Evolutionary conservation across 1,139 yeast species (phyloP), one percentile per base, ranked within the genome.

Genomic region (Kazachstania sp.): DNA sequence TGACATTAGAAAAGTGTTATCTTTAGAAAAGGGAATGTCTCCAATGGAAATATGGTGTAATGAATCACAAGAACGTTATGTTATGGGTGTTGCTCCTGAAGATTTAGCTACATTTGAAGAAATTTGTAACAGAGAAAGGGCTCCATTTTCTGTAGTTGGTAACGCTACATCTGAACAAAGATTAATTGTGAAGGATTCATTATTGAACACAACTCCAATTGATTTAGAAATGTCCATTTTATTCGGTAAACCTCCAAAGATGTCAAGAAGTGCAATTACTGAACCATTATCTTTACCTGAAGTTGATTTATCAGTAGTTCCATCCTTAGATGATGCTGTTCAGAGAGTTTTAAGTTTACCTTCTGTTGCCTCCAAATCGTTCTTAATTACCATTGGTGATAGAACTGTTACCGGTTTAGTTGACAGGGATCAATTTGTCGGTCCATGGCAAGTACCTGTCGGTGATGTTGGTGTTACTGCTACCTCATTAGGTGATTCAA

Each of bases 11-110:
- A 86, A 90, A 49, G 83, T 94, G 48, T 79, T 95, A 49, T 83
- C 90, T 36, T 78, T 88, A 55, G 99, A 94, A 68, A 95, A 96
- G 43, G 95, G 97, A 49, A 88, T 94, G 97, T 90, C 97, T 9
- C 97, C 99, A 47, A 86, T 92, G 95, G 98, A 94, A 71, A 88
- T 94, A 58, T 94, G 99, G 99, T 94, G 99, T 78, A 90, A 95
- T 62, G 99, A 94, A 70, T 94, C 98, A 4, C 99, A 94, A 71
- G 99, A 94, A 69, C 81, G 99, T 68, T 94, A 90, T 63, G 98
- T 94, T 29, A 69, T 94, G 61, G 98, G 95, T 54, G 95, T 92
- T 53, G 78, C 90, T 12, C 88, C 87, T 47, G 82, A 81, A 53
- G 86, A 88, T 64, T 71, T 92, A 54, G 79, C 78, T 3, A 60